phyloP scores from a whole-genome alignment of 2,329 filamentous ascomycete genomes.

The Ceratocystis cacaofunesta region DNA sequence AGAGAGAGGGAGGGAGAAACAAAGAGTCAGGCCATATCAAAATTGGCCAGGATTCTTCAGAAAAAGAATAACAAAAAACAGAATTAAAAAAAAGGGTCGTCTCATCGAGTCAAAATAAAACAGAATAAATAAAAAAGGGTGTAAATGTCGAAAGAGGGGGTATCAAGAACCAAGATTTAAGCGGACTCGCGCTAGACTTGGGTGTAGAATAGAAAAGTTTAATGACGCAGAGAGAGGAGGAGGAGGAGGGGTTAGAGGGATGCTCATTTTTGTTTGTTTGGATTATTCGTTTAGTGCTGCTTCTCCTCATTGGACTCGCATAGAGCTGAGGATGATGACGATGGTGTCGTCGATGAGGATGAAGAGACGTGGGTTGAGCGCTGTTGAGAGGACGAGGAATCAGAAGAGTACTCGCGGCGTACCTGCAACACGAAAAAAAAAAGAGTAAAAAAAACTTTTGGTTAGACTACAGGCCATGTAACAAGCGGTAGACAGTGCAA shows the following conservation, averaged over 20 bases:
- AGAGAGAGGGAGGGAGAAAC: not conserved
- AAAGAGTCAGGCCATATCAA: not conserved
- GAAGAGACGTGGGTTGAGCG: not conserved
- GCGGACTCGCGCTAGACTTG: not conserved
- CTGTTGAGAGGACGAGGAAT: conserved; percentile 4
- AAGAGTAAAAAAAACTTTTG: not conserved
- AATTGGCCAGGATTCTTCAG: not conserved
- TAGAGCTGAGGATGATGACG: not conserved
- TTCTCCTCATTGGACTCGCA: conserved; percentile 2
- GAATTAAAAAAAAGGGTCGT: not conserved
- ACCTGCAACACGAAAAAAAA: not conserved
- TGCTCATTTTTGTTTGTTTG: not conserved
- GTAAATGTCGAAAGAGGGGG: not conserved
- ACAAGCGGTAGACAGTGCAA: not conserved
- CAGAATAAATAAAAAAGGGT: not conserved
- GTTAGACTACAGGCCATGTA: not conserved
- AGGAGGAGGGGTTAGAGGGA: not conserved
- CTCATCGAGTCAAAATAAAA: conserved; percentile 1
- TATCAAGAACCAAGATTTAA: not conserved
- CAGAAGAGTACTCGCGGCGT: conserved; percentile 11
- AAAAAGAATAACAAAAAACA: not conserved
- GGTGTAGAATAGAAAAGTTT: not conserved
- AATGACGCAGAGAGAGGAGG: not conserved
- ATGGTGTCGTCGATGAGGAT: not conserved
- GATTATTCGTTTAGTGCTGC: not conserved